Percentiles rank a stretch among this genome's conserved stretches.
These are phyloP conservation scores for Phialophora tarda DNA, from an alignment of 2,329 filamentous ascomycete genomes.

Conservation along the genomic window DNA sequence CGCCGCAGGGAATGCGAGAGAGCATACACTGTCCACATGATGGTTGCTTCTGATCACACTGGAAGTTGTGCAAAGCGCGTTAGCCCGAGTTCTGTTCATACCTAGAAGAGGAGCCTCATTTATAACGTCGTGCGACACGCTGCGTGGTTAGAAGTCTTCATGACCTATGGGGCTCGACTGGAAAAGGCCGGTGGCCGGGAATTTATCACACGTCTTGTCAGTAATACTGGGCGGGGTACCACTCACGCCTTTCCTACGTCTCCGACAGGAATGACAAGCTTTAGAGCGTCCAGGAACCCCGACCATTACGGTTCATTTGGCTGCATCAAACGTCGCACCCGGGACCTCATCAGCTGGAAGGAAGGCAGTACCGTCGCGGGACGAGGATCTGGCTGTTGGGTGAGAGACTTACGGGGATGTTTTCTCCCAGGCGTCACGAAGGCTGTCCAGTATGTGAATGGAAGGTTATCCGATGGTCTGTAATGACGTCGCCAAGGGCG, in stretches of 20 bases:
- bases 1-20: constrained; percentile 13
- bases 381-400: too few relatives aligned
- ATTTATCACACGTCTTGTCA: neutral
- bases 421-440: too few relatives aligned
- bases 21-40: constrained; percentile 15
- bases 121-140: too few relatives aligned
- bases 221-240: neutral
- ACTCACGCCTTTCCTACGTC: constrained; percentile 21
- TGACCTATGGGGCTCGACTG: neutral
- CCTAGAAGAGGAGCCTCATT: neutral
- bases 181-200: neutral
- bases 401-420: too few relatives aligned
- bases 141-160: neutral
- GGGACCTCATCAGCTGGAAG: too few relatives aligned
- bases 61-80: neutral
- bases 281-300: constrained; percentile 21
- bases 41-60: constrained; percentile 22
- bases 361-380: too few relatives aligned
- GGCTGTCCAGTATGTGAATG: too few relatives aligned
- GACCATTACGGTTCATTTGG: constrained; percentile 7
- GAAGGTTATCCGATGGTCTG: too few relatives aligned
- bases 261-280: constrained; percentile 21
- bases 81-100: neutral
- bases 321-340: too few relatives aligned
- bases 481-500: too few relatives aligned